Conservation (phyloP, 306 rosid species). For the Acacia confusa region DNA sequence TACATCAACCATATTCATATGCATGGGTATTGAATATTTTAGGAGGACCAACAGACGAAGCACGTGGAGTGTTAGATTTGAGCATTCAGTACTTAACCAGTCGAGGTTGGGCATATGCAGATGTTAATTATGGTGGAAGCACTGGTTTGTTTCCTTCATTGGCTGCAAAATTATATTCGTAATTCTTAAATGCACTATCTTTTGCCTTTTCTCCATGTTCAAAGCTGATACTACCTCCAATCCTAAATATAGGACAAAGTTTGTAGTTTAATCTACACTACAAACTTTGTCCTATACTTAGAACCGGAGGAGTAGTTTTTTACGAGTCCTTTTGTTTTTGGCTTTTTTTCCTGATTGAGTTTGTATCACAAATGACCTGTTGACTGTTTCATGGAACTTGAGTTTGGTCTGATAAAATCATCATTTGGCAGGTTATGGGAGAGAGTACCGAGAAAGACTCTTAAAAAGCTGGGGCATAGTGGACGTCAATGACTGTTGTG, state of each 20-base stretch:
- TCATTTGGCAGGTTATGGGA: conserved; percentile 73
- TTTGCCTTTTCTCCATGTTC: not conserved
- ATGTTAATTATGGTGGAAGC: conserved; percentile 98
- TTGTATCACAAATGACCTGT: not conserved
- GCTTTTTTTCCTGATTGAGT: not conserved
- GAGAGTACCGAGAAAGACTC: conserved; percentile 89
- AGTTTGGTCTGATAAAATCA: conserved; percentile 9
- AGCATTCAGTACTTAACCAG: conserved; percentile 92
- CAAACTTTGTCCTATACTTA: too few species aligned
- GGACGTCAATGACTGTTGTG: conserved; percentile 94
- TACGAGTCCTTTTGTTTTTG: not conserved
- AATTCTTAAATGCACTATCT: conserved; percentile 17
- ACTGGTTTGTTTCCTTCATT: conserved; percentile 71
- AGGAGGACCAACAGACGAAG: conserved; percentile 94
- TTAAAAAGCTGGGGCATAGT: conserved; percentile 91
- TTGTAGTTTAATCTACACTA: too few species aligned
- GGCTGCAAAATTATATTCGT: conserved; percentile 17
- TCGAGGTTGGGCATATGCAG: conserved; percentile 88
- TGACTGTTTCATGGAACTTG: not conserved
- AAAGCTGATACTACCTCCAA: too few species aligned
- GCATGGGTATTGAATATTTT: conserved; percentile 35
- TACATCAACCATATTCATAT: not conserved
- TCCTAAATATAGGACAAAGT: too few species aligned
- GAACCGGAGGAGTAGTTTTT: too few species aligned
- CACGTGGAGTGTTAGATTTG: conserved; percentile 71